Evolutionary conservation across 306 rosid genomes (phyloP).

Genomic region (Acacia confusa): DNA sequence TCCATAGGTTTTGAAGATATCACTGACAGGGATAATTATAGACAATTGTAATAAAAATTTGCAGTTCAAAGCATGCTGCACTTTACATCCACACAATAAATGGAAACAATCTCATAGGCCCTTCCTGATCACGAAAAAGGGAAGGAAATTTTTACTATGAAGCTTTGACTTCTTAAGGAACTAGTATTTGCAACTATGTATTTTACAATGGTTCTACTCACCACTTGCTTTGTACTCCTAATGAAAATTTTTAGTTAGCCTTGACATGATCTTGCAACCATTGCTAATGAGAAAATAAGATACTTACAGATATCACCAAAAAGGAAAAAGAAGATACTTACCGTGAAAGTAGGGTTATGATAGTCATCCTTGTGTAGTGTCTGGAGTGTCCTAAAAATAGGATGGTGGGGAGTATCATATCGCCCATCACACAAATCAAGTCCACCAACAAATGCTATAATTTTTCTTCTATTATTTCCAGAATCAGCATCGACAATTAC

Average conservation of each 20-base stretch:
- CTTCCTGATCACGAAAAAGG: background rate
- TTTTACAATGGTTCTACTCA: background rate
- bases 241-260: conserved; percentile 15
- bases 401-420: conserved; percentile 83
- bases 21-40: background rate
- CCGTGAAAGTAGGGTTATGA: conserved; percentile 93
- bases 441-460: conserved; percentile 94
- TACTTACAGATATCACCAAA: conserved; percentile 44
- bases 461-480: conserved; percentile 73
- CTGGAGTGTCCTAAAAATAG: conserved; percentile 69
- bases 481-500: conserved; percentile 93
- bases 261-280: conserved; percentile 26
- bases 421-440: conserved; percentile 97
- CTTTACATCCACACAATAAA: background rate
- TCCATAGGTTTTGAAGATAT: background rate
- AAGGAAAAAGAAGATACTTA: conserved; percentile 37
- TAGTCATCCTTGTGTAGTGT: conserved; percentile 88
- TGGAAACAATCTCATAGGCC: conserved; percentile 10
- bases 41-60: background rate
- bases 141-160: background rate
- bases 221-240: background rate
- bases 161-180: conserved; percentile 26
- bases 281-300: conserved; percentile 21
- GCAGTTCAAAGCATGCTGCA: conserved; percentile 21
- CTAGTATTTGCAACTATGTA: background rate